Percentiles rank a stretch among this genome's conserved stretches.
These are phyloP conservation scores for Arabis alpina DNA, from an alignment of 345 rosid genomes.

Conservation along the genomic window DNA sequence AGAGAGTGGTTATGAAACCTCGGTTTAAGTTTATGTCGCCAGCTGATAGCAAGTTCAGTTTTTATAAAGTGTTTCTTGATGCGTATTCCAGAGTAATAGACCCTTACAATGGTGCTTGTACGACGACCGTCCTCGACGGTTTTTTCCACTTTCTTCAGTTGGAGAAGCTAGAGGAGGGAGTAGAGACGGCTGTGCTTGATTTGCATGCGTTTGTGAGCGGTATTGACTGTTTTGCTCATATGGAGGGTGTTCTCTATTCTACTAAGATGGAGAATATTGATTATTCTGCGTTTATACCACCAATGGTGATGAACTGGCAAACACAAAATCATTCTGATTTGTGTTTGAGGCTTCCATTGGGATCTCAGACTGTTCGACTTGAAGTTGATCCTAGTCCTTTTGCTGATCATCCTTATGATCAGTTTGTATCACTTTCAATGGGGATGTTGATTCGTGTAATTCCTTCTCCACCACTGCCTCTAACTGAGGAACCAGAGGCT, in stretches of 20 bases:
- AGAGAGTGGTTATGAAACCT: slow-evolving; percentile 57
- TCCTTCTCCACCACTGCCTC: too few species aligned
- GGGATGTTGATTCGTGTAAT: not conserved
- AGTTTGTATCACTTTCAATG: not conserved
- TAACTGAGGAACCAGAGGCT: not conserved
- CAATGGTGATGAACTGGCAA: not conserved
- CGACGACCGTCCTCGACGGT: slow-evolving; percentile 60
- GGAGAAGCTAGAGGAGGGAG: slow-evolving; percentile 74
- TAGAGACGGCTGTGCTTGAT: slow-evolving; percentile 74
- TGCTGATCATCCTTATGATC: too few species aligned
- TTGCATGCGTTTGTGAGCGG: slow-evolving; percentile 85
- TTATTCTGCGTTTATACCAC: slow-evolving; percentile 45
- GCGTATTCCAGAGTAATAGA: slow-evolving; percentile 69
- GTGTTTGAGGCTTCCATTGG: not conserved
- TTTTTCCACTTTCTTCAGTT: slow-evolving; percentile 66
- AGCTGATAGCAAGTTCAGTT: slow-evolving; percentile 65
- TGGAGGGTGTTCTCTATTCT: slow-evolving; percentile 63
- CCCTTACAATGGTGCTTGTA: slow-evolving; percentile 53
- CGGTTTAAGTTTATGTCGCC: slow-evolving; percentile 54
- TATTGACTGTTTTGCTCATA: slow-evolving; percentile 64
- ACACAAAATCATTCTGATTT: not conserved
- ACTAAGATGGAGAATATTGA: slow-evolving; percentile 68
- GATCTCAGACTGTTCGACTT: too few species aligned
- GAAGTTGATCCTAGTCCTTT: too few species aligned
- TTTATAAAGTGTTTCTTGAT: slow-evolving; percentile 68